A percentile compares a stretch with the other conserved stretches of the same genome.
These are phyloP conservation scores for Aspergillus coremiiformis DNA, from an alignment of 495 filamentous ascomycete genomes.

Conservation along the genomic window DNA sequence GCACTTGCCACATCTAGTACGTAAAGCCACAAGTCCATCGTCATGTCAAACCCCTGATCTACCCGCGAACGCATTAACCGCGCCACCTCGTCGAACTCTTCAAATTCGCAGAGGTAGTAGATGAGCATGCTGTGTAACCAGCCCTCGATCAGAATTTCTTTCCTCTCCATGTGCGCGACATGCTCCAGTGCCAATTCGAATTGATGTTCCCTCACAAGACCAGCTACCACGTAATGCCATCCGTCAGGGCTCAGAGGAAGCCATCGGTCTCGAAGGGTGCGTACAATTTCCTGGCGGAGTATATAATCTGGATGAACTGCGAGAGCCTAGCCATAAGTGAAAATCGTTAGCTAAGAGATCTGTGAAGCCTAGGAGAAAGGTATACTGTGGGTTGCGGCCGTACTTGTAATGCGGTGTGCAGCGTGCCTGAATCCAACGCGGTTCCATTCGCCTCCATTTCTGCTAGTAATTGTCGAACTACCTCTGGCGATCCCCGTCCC, in stretches of 20 bases:
- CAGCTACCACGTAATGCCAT: constrained; percentile 60
- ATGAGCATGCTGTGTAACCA: constrained; percentile 75
- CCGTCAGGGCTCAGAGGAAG: constrained; percentile 56
- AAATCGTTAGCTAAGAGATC: constrained; percentile 11
- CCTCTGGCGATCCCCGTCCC: constrained; percentile 53
- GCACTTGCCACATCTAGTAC: constrained; percentile 62
- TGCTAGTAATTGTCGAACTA: constrained; percentile 50
- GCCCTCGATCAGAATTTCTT: constrained; percentile 46
- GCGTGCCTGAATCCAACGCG: constrained; percentile 53
- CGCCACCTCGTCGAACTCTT: constrained; percentile 70
- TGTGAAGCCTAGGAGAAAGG: not conserved
- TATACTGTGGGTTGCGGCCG: constrained; percentile 5
- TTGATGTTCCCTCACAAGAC: constrained; percentile 70
- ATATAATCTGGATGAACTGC: constrained; percentile 82
- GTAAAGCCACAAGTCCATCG: constrained; percentile 53
- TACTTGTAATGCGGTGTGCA: constrained; percentile 67
- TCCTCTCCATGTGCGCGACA: constrained; percentile 56
- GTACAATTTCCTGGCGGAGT: constrained; percentile 60
- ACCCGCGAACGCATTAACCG: constrained; percentile 52
- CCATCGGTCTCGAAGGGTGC: constrained; percentile 58
- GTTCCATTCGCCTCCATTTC: constrained; percentile 63
- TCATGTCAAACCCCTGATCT: constrained; percentile 39
- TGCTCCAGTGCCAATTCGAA: constrained; percentile 74
- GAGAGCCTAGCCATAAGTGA: constrained; percentile 45
- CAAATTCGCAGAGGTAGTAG: constrained; percentile 57